phyloP scores from a whole-genome alignment of 176 grass and related monocot species.

The Rhynchospora pubera region DNA sequence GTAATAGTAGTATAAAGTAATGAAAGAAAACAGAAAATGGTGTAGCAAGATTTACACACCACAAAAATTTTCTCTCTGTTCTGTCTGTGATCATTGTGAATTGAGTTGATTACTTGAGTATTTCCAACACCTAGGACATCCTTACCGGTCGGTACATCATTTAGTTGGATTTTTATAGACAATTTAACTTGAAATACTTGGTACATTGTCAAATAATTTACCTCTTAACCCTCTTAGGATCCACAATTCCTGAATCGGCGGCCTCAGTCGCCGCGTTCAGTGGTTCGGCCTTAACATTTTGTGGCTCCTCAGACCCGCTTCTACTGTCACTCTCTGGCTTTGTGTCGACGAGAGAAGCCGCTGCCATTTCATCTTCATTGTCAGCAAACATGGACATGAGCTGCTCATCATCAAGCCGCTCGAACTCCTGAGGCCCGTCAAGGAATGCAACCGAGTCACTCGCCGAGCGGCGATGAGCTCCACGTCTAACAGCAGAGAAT shows the following conservation, averaged over 20 bases:
- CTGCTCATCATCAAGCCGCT: constrained; percentile 89
- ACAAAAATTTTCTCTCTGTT: too few species aligned
- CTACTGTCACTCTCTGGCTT: constrained; percentile 21
- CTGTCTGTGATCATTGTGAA: too few species aligned
- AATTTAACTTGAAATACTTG: background rate
- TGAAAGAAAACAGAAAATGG: too few species aligned
- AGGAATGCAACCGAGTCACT: constrained; percentile 91
- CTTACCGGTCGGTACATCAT: background rate
- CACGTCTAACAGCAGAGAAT: constrained; percentile 51
- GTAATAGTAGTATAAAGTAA: too few species aligned
- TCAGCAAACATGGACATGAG: constrained; percentile 99
- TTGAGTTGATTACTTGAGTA: too few species aligned
- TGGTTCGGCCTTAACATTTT: constrained; percentile 40
- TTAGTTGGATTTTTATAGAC: too few species aligned
- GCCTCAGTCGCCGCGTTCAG: background rate
- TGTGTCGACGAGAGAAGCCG: constrained; percentile 22
- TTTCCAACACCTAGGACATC: too few species aligned
- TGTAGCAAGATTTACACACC: too few species aligned
- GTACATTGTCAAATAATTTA: constrained; percentile 11
- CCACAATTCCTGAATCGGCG: constrained; percentile 12
- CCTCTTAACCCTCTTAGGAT: constrained; percentile 93
- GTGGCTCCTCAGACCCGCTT: constrained; percentile 31
- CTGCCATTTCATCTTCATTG: constrained; percentile 38
- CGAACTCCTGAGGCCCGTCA: constrained; percentile 67
- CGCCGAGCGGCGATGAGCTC: constrained; percentile 63